A percentile compares a stretch with the other conserved stretches of the same genome.
phyloP scores from a whole-genome alignment of 208 protist species.

The Trypanosoma grayi region DNA sequence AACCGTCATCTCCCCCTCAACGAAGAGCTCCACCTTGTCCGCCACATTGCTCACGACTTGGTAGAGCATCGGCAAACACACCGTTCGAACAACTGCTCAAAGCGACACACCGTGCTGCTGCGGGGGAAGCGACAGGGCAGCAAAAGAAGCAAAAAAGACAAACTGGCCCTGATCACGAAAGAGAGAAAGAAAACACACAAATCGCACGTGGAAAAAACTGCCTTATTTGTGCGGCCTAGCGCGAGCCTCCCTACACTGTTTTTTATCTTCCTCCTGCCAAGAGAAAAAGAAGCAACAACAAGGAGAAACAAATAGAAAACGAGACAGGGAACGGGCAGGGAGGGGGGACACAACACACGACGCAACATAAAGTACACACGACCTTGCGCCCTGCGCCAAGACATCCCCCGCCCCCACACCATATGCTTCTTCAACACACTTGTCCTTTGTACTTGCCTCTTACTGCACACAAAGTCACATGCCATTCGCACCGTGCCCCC shows the following conservation, averaged over 20 bases:
- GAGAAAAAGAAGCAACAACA: not conserved
- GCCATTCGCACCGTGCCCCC: too few species aligned
- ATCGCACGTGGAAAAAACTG: not conserved
- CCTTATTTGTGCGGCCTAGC: not conserved
- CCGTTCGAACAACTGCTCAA: not conserved
- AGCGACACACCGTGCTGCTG: too few species aligned
- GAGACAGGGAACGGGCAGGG: constrained; percentile 1
- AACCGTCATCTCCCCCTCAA: constrained; percentile 75
- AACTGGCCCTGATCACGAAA: not conserved
- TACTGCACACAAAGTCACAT: too few species aligned
- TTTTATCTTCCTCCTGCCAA: not conserved
- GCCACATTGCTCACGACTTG: constrained; percentile 60
- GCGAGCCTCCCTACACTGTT: not conserved
- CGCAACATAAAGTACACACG: too few species aligned
- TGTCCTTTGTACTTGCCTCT: not conserved
- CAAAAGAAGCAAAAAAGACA: too few species aligned
- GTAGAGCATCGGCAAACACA: constrained; percentile 45
- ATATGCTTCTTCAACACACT: not conserved
- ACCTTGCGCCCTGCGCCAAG: too few species aligned
- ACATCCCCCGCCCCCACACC: too few species aligned
- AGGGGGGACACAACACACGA: not conserved
- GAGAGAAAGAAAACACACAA: not conserved
- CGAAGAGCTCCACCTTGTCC: constrained; percentile 55
- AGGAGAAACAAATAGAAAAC: constrained; percentile 12
- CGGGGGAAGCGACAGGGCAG: too few species aligned